Base-by-base conservation (phyloP, 2,329 filamentous ascomycete genomes). In the Fusarium sp. region DNA sequence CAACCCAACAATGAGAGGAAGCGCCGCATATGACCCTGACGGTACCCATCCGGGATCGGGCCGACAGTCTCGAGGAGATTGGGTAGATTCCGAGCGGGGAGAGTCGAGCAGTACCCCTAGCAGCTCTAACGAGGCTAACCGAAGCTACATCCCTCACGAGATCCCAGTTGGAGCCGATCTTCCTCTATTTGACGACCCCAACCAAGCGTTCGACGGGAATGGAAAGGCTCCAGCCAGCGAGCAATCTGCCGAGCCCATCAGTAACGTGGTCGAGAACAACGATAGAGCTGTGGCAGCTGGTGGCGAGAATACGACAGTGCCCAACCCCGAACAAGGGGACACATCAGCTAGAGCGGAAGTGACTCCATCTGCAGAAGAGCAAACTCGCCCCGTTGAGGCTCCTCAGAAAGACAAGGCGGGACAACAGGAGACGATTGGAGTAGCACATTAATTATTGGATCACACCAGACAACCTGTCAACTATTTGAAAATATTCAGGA, bases 1-100 rank as follows among this genome's bases (percentile, higher is more conserved):
- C 37, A 83, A 83, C 24, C 76, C 77, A 18, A 76, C 79, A 2
- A 62, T 81, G 35, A 76, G 81, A 57, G 71, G 62, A 48, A 81
- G 78, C 59, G 39, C 61, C 20, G 27, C 71, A 24, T 65, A 67
- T 50, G 71, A 77, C 58, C 64, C 71, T 5, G 72, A 78, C 14
- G 68, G 67, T 8, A 69, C 75, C 6, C 60, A 76, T n/a, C 60
- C 73, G 5, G 58, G 29, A 6, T 71, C 73, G 41, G 68, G 60
- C n/a, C 68, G 63, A 13, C 58, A 73, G 16, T 71, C 69, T 20
- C 73, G 76, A 52, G 58, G 60, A 7, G 71, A 77, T 33, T 66
- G 76, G 50, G 48, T 63, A 27, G 62, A 48, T 16, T 57, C 35
- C 11, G 63, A 48, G 13, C 31, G 45, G 22, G 58, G 65, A 7